phyloP scores from a whole-genome alignment of 108 stramenopile species.

The Discostella pseudostelligera region DNA sequence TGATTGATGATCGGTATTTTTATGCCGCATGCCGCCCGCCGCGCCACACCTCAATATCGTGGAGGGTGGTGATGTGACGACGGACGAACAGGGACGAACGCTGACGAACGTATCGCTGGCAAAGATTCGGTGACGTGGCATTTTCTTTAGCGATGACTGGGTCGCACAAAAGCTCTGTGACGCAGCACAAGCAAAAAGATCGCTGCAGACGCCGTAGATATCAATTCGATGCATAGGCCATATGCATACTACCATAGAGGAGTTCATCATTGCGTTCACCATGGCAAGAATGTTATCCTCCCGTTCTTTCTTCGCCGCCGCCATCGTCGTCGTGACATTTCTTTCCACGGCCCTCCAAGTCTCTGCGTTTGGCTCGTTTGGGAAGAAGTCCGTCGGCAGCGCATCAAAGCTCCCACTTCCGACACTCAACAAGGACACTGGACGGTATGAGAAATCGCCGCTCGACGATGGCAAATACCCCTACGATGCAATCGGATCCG shows the following conservation, averaged over 20 bases:
- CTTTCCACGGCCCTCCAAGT: background rate
- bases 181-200: too few relatives aligned
- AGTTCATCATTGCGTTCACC: too few relatives aligned
- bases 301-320: slow-evolving; percentile 4
- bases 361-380: slow-evolving; percentile 25
- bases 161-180: too few relatives aligned
- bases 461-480: slow-evolving; percentile 51
- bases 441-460: slow-evolving; percentile 32
- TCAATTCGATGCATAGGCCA: too few relatives aligned
- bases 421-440: slow-evolving; percentile 42
- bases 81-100: too few relatives aligned
- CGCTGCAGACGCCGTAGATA: too few relatives aligned
- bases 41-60: too few relatives aligned
- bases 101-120: too few relatives aligned
- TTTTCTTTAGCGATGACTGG: background rate
- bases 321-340: slow-evolving; percentile 2
- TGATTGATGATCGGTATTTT: too few relatives aligned
- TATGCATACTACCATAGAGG: too few relatives aligned
- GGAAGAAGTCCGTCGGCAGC: background rate
- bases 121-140: background rate
- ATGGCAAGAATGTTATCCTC: slow-evolving; percentile 4
- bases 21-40: too few relatives aligned
- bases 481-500: slow-evolving; percentile 58
- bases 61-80: too few relatives aligned
- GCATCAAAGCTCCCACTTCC: slow-evolving; percentile 37